phyloP scores from a whole-genome alignment of 208 protist species.

The Trypanosoma congolense region DNA sequence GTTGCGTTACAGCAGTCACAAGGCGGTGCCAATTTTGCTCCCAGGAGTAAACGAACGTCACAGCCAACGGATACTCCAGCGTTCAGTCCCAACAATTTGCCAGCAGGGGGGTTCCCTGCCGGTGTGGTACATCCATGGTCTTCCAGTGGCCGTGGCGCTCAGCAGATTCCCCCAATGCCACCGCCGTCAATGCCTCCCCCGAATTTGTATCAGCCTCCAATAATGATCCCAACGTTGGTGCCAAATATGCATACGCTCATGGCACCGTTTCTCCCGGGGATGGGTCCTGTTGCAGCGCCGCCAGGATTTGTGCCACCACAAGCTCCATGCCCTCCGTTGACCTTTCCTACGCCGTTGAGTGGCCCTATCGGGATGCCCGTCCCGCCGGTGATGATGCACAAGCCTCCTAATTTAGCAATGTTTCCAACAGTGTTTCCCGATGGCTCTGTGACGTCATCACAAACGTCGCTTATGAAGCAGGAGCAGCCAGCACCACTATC shows the following conservation, averaged over 20 bases:
- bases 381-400: constrained; percentile 29
- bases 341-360: constrained; percentile 2
- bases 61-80: neutral
- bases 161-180: neutral
- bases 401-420: constrained; percentile 19
- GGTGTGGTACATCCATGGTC: neutral
- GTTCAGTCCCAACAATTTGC: neutral
- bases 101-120: neutral
- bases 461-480: constrained; percentile 6
- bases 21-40: neutral
- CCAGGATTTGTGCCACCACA: constrained; percentile 2
- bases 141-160: neutral
- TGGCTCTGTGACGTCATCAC: neutral
- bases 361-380: constrained; percentile 16
- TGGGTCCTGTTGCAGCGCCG: constrained; percentile 8
- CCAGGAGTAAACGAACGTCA: neutral
- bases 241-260: constrained; percentile 13
- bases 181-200: constrained; percentile 7
- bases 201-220: constrained; percentile 23
- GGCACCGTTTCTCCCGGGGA: constrained; percentile 11
- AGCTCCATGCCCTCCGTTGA: constrained; percentile 13
- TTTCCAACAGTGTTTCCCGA: constrained; percentile 13
- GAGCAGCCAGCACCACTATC: constrained; percentile 6
- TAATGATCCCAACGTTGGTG: constrained; percentile 28
- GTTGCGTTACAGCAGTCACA: no score